Base-by-base conservation (phyloP, 2,329 filamentous ascomycete genomes). In the Ceratocystis colombiana region DNA sequence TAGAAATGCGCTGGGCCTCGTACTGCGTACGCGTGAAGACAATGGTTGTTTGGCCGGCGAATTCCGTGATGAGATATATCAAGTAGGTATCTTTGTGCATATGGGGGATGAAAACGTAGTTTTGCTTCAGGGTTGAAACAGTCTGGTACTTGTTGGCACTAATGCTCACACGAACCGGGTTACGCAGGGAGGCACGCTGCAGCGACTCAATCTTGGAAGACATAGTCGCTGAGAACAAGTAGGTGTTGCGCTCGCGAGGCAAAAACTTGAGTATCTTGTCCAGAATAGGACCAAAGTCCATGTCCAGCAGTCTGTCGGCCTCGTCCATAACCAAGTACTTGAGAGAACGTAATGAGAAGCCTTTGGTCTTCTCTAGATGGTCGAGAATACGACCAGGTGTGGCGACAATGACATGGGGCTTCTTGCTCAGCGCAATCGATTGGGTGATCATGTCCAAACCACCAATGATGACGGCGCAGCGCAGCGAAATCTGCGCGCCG, bases 371-470 rank as follows among this genome's bases (percentile, higher is more conserved):
- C 74, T 97, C 91, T 7, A 97, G 79, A 71, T 99, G 94, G 72
- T 97, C 94, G 3, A 96, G 80, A 25, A 96, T 78, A 66, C 93
- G 85, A 64, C 92, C 93, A 0, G 93, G 93, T 0, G 93, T 96
- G 0, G 93, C 93, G 48, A 97, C 92, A 25, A 97, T 80, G 28
- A 99, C 87, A 72, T 99, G 94, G 6, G 94, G 94, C 71, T 93
- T 93, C 81, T 96, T 96, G n/a, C 89, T 90, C 0, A 99, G 82
- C 0, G 92, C 88, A 69, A 99, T 95, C 0, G 88, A 77, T 74
- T 99, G 94, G 0, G 89, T 84, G 0, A 96, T 89, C 90, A 96
- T 96, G 70, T 97, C 93, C 80, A 97, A 86, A 55, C 94, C 94
- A 71, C 94, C 94, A 1, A 97, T 89, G 55, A 99, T 85, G 17